Base-by-base conservation (phyloP, 208 protist genomes). In the Acanthamoeba culbertsoni region DNA sequence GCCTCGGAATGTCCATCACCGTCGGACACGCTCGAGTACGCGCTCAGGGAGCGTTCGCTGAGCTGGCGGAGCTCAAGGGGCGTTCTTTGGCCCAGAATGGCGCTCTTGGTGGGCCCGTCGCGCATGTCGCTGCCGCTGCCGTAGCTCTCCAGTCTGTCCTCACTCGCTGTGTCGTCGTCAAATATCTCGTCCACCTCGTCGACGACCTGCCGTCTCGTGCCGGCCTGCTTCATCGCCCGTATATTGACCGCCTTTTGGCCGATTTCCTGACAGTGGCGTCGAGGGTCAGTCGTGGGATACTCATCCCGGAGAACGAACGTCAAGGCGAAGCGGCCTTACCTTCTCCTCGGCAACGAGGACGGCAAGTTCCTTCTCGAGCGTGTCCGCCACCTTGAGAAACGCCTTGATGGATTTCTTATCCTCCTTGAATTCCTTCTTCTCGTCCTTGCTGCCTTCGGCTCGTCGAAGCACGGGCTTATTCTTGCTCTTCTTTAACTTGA, bases 371-470 rank as follows among this genome's bases (percentile, higher is more conserved):
- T 79, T 79, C 68, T 79, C 68, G 35, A 79, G 35, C 26, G 68
- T 79, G 37, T 79, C 68, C 40, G 7, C 20, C 18, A 79, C 12
- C 68, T 79, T 79, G 42, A 79, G 68, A 23, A 79, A 79, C 40
- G 43, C 68, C 40, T 79, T 79, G 40, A 79, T 33, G 40, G 23
- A 26, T 28, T 79, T 79, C 37, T 48, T 43, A 28, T 79, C 68
- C 42, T 79, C 68, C 68, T 79, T 79, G 68, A 26, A 14, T 20
- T 79, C 68, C 68, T 79, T 79, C 68, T 79, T 79, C 68, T 79
- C 68, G 42, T 79, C 68, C 42, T 79, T 79, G 68, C 68, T 12
- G 68, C 26, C 23, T 18, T 79, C 51, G 68, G 8, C 18, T 7
- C 68, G 68, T 20, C 42, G 16, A 42, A 79, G 48, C 40, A 79